phyloP scores from a whole-genome alignment of 495 filamentous ascomycete species.

The Parmelia sp. region DNA sequence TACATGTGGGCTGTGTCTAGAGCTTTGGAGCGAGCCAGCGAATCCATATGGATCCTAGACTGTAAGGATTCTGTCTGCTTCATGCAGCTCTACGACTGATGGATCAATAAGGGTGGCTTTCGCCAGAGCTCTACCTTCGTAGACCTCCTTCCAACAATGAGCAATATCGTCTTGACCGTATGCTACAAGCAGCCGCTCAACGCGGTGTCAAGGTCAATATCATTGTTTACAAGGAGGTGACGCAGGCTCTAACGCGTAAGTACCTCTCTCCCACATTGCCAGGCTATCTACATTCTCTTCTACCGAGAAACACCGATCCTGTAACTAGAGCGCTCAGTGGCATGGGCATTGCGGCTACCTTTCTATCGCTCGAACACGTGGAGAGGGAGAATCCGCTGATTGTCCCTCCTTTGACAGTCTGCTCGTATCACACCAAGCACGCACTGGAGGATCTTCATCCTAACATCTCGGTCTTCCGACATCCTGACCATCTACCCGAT shows the following conservation, averaged over 20 bases:
- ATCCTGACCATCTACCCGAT: constrained; percentile 83
- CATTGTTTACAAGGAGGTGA: constrained; percentile 94
- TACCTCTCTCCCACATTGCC: constrained; percentile 39
- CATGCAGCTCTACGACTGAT: neutral
- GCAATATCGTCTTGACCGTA: constrained; percentile 79
- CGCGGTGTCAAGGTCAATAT: constrained; percentile 83
- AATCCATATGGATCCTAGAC: constrained; percentile 90
- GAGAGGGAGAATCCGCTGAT: constrained; percentile 41
- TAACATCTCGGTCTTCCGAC: constrained; percentile 87
- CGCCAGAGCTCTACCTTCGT: constrained; percentile 82
- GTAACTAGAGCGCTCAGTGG: constrained; percentile 31
- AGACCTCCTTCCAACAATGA: constrained; percentile 77
- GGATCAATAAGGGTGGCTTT: constrained; percentile 60
- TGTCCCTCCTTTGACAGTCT: constrained; percentile 50
- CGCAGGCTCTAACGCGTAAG: constrained; percentile 79
- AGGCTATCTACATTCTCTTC: constrained; percentile 38
- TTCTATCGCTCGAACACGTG: constrained; percentile 38
- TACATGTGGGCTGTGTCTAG: constrained; percentile 88
- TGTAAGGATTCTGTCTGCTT: constrained; percentile 41
- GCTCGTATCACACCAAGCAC: constrained; percentile 80
- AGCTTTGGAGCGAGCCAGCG: constrained; percentile 74
- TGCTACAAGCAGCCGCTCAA: constrained; percentile 81
- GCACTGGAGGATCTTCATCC: constrained; percentile 68
- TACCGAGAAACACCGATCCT: constrained; percentile 34
- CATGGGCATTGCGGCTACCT: constrained; percentile 37